Base-by-base conservation (phyloP, 331 rosid genomes). In the Quercus tomentella region DNA sequence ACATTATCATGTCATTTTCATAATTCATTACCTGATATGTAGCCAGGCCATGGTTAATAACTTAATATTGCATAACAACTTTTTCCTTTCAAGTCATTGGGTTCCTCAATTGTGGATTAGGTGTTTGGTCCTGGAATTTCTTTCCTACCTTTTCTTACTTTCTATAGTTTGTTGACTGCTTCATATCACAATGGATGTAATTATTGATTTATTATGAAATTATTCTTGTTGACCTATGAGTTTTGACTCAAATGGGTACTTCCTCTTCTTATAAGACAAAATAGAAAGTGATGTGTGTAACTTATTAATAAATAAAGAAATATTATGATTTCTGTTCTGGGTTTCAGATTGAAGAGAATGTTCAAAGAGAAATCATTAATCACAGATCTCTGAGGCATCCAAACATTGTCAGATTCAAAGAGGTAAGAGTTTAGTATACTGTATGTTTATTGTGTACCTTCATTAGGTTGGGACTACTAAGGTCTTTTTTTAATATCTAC, bases 331-430 rank as follows among this genome's bases (percentile, higher is more conserved):
- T 69, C 7, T 74, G 37, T 58, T 76, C 81, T 72, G 76, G 33
- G 76, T 86, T 76, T 83, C 91, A 93, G 98, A 93, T 93, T 82
- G 97, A 91, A 52, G 93, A 87, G 89, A 88, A 89, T 84, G 97
- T 95, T 82, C 91, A 85, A 75, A 89, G 99, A 80, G 97, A 93
- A 84, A 95, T 95, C 65, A 78, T 91, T 33, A 95, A 95, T 76
- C 99, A 95, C 72, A 85, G 89, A 82, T 91, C 91, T 73, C 78
- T 95, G 84, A 89, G 84, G 84, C 99, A 95, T 82, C 97, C 97
- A 15, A 90, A 95, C 76, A 91, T 95, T 76, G 88, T 95, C 88
- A 84, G 84, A 77, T 95, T 95, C 87, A 92, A 87, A 87, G 97
- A 95, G 96, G 98, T 92, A 82, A 62, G 74, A 56, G 17, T 57